Percentiles rank a stretch among this genome's conserved stretches.
Conservation (phyloP, 768 basidiomycete species). For the Sarcomyxa edulis region DNA sequence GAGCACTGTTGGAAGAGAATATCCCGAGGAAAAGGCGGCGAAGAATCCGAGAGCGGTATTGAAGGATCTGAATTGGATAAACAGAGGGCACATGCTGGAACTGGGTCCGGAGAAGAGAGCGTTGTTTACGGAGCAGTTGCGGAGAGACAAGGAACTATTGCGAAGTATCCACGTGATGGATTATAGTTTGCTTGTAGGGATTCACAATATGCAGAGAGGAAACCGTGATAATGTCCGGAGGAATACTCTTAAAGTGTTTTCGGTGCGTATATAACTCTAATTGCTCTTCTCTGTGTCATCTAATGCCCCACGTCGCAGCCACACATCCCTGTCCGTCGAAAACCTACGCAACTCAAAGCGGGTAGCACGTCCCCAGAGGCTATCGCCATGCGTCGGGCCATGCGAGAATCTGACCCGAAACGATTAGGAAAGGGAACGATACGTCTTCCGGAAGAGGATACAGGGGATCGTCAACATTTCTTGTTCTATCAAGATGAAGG, state of each 20-base stretch:
- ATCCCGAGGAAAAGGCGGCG: conserved; percentile 78
- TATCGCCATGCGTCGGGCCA: conserved; percentile 78
- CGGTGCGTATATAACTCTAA: conserved; percentile 44
- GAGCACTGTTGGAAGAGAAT: conserved; percentile 83
- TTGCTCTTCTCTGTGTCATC: neutral
- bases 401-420: conserved; percentile 78
- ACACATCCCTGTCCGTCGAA: conserved; percentile 53
- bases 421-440: conserved; percentile 49
- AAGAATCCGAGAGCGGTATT: conserved; percentile 82
- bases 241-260: conserved; percentile 89
- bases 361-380: conserved; percentile 65
- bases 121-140: conserved; percentile 83
- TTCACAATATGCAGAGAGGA: conserved; percentile 87
- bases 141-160: conserved; percentile 83
- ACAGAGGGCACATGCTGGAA: conserved; percentile 68
- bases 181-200: conserved; percentile 90
- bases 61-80: conserved; percentile 97
- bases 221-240: conserved; percentile 89
- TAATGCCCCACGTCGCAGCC: conserved; percentile 40
- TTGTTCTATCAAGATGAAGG: conserved; percentile 98
- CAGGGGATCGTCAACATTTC: conserved; percentile 66
- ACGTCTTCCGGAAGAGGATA: conserved; percentile 58
- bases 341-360: conserved; percentile 57
- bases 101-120: conserved; percentile 96
- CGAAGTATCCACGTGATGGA: conserved; percentile 89